Percentiles rank a stretch among this genome's conserved stretches.
phyloP scores from a whole-genome alignment of 1,284 basidiomycete species.

The Xerocomus amazonicus region DNA sequence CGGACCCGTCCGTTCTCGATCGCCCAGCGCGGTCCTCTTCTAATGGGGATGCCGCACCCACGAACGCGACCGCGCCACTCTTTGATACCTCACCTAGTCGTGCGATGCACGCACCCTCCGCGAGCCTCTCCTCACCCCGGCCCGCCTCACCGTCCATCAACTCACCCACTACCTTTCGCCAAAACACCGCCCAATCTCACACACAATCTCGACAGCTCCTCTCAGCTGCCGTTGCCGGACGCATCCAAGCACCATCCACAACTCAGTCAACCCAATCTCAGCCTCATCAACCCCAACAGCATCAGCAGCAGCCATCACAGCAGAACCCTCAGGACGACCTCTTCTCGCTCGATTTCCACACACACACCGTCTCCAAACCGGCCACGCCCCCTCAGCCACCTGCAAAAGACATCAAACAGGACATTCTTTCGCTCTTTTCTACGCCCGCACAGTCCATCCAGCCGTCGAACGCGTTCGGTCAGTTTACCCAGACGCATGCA shows the following conservation, averaged over 20 bases:
- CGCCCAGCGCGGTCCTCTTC: slow-evolving; percentile 30
- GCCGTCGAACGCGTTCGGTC: slow-evolving; percentile 30
- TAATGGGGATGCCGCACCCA: slow-evolving; percentile 16
- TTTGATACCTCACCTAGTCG: slow-evolving; percentile 29
- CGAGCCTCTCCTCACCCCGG: slow-evolving; percentile 32
- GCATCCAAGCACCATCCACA: slow-evolving; percentile 10
- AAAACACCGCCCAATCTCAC: slow-evolving; percentile 40
- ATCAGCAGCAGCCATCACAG: background rate
- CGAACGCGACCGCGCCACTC: slow-evolving; percentile 16
- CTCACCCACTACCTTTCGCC: slow-evolving; percentile 39
- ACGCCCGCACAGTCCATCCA: slow-evolving; percentile 31
- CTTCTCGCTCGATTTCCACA: slow-evolving; percentile 84
- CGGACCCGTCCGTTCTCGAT: slow-evolving; percentile 81
- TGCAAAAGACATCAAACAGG: slow-evolving; percentile 75
- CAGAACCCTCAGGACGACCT: slow-evolving; percentile 54
- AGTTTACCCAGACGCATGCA: slow-evolving; percentile 7
- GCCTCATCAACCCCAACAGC: slow-evolving; percentile 4
- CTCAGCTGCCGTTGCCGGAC: slow-evolving; percentile 25
- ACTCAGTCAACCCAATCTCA: slow-evolving; percentile 8
- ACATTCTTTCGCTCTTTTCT: slow-evolving; percentile 82
- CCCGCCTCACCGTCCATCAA: slow-evolving; percentile 25
- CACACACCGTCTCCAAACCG: slow-evolving; percentile 40
- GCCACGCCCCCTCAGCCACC: slow-evolving; percentile 34
- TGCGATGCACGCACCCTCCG: slow-evolving; percentile 31
- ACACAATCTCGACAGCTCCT: slow-evolving; percentile 25